phyloP scores from a whole-genome alignment of 2,329 filamentous ascomycete genomes.

The Dendryphion nanum region DNA sequence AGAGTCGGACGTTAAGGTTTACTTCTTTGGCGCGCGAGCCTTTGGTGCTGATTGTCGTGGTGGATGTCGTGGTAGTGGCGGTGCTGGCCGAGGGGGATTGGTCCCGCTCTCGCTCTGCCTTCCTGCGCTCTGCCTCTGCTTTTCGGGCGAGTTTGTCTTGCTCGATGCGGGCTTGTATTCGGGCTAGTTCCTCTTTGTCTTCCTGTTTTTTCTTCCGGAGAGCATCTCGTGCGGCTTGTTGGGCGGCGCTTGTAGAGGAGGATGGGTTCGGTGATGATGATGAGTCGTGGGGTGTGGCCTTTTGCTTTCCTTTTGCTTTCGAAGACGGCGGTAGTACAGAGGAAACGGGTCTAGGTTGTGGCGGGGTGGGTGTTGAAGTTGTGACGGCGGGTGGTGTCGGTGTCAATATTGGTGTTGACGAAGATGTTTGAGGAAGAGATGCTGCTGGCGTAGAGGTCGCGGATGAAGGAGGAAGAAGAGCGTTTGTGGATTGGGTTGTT shows the following conservation, averaged over 20 bases:
- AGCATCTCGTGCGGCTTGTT: constrained; percentile 39
- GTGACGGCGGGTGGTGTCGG: background rate
- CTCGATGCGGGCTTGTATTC: constrained; percentile 73
- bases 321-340: constrained; percentile 4
- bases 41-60: constrained; percentile 16
- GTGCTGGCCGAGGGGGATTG: constrained; percentile 6
- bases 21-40: constrained; percentile 32
- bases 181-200: constrained; percentile 65
- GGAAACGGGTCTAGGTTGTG: constrained; percentile 6
- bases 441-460: background rate
- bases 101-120: constrained; percentile 31
- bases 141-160: constrained; percentile 71
- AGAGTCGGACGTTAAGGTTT: constrained; percentile 71
- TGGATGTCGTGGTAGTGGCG: constrained; percentile 5
- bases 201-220: constrained; percentile 63
- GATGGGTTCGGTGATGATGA: constrained; percentile 35
- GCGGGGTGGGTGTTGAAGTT: constrained; percentile 9
- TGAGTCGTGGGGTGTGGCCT: constrained; percentile 41
- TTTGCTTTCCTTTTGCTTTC: constrained; percentile 40
- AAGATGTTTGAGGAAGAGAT: background rate
- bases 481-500: too few relatives aligned
- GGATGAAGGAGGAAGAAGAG: background rate
- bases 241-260: constrained; percentile 36
- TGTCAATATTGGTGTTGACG: too few relatives aligned
- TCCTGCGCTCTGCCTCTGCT: constrained; percentile 32